Percentiles rank a stretch among this genome's conserved stretches.
Conservation (phyloP, 495 filamentous ascomycete genomes). For the Aspergillus homomorphus region DNA sequence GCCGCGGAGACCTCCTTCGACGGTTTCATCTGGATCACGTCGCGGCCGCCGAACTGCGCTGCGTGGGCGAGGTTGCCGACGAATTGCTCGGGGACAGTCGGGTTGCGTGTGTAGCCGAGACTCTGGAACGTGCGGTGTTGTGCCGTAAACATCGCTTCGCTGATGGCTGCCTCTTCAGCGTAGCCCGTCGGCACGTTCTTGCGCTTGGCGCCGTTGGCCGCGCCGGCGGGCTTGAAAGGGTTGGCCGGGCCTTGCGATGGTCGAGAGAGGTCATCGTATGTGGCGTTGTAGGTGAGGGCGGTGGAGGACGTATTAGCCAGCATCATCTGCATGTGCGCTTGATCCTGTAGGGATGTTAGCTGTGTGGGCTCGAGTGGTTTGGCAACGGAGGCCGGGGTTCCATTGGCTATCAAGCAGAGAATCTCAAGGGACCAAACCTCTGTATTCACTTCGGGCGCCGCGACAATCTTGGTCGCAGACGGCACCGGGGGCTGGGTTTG, state of each 20-base stretch:
- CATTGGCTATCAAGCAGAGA: background rate
- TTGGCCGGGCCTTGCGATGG: slow-evolving; percentile 72
- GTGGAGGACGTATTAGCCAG: slow-evolving; percentile 53
- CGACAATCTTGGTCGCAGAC: slow-evolving; percentile 44
- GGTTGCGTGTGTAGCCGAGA: slow-evolving; percentile 57
- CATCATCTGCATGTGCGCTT: slow-evolving; percentile 55
- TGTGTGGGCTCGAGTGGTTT: background rate
- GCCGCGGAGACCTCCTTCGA: slow-evolving; percentile 66
- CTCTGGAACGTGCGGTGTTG: slow-evolving; percentile 76
- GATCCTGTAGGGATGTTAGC: slow-evolving; percentile 49
- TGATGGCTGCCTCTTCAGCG: slow-evolving; percentile 84
- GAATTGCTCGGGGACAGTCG: slow-evolving; percentile 47
- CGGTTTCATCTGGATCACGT: slow-evolving; percentile 57
- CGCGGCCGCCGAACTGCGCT: slow-evolving; percentile 49
- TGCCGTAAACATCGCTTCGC: slow-evolving; percentile 80
- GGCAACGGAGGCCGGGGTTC: background rate
- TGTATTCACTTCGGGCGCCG: slow-evolving; percentile 59
- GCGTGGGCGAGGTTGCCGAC: slow-evolving; percentile 54
- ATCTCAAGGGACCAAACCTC: slow-evolving; percentile 55
- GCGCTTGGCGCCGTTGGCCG: slow-evolving; percentile 62
- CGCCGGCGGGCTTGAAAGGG: slow-evolving; percentile 66
- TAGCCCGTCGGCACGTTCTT: slow-evolving; percentile 90
- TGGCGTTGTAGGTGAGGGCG: slow-evolving; percentile 57
- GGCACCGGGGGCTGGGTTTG: slow-evolving; percentile 23
- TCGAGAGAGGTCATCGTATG: slow-evolving; percentile 69